Conservation (phyloP, 2,329 filamentous ascomycete genomes). For the Aspergillus fumigatus region DNA sequence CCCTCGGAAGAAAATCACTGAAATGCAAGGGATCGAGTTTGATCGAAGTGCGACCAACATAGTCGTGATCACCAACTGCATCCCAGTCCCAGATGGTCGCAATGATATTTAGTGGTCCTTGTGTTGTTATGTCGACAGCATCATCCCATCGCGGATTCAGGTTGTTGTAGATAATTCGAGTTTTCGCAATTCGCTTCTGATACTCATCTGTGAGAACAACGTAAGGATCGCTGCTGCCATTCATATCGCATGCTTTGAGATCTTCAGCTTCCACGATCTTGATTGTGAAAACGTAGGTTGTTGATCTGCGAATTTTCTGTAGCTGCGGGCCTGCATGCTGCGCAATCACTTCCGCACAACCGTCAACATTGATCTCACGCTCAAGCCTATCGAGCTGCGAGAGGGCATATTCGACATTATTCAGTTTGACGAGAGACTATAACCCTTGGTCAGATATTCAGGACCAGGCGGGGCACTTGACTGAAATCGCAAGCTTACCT, state of each 20-base stretch:
- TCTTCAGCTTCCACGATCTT: conserved; percentile 98
- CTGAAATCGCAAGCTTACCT: conserved; percentile 53
- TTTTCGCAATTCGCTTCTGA: conserved; percentile 93
- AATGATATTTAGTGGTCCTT: conserved; percentile 86
- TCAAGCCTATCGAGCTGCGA: conserved; percentile 88
- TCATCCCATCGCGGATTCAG: conserved; percentile 97
- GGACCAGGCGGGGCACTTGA: neutral
- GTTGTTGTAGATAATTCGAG: conserved; percentile 81
- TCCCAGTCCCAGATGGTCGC: conserved; percentile 99
- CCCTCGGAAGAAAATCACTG: conserved; percentile 87
- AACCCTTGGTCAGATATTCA: conserved; percentile 25
- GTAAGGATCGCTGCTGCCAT: conserved; percentile 91
- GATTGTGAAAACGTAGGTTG: conserved; percentile 95
- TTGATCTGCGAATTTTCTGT: conserved; percentile 63
- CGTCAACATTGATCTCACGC: conserved; percentile 83
- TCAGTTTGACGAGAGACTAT: conserved; percentile 93
- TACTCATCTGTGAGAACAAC: conserved; percentile 96
- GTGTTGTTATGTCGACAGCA: conserved; percentile 90
- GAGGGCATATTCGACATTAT: conserved; percentile 95
- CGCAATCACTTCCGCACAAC: conserved; percentile 75
- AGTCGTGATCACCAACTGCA: conserved; percentile 94
- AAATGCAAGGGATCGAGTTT: conserved; percentile 99
- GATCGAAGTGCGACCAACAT: conserved; percentile 90
- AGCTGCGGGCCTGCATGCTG: conserved; percentile 67
- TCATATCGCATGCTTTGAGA: conserved; percentile 94